These are phyloP conservation scores for Syzygium aromaticum DNA, from an alignment of 345 rosid species.

Conservation along the genomic window DNA sequence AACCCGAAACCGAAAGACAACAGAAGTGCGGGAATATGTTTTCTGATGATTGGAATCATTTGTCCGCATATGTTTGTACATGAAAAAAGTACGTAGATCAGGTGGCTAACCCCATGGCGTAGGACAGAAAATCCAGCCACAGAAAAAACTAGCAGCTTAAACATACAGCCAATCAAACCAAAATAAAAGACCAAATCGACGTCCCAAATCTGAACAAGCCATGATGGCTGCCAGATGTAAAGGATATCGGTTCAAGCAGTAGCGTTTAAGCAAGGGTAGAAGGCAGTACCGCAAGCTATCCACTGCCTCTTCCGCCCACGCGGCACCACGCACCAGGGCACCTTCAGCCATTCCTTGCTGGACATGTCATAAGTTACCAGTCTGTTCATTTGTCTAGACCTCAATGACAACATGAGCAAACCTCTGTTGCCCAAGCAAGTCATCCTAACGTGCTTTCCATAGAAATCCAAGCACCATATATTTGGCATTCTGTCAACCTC, in stretches of 20 bases:
- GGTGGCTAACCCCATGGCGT: neutral
- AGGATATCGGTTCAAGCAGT: constrained; percentile 26
- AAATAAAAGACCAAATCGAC: neutral
- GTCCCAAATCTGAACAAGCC: neutral
- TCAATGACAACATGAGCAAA: constrained; percentile 86
- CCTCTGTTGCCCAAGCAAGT: constrained; percentile 98
- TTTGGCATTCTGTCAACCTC: constrained; percentile 99
- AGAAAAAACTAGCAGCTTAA: neutral
- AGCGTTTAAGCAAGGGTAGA: constrained; percentile 70
- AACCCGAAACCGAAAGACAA: neutral
- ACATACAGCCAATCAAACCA: neutral
- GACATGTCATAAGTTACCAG: constrained; percentile 65
- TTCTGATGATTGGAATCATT: neutral
- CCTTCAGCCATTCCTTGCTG: constrained; percentile 78
- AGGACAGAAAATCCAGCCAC: neutral
- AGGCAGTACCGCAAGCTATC: constrained; percentile 93
- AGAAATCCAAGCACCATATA: constrained; percentile 98
- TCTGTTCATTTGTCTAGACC: constrained; percentile 87
- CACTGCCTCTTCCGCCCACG: constrained; percentile 73
- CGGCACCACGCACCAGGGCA: constrained; percentile 75
- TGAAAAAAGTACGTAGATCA: neutral
- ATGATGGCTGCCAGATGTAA: neutral
- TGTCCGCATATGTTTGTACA: neutral
- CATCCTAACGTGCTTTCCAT: constrained; percentile 98
- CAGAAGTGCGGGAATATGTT: neutral